Conservation (phyloP, 805 yeast species). For the Schwanniomyces polymorphus region DNA sequence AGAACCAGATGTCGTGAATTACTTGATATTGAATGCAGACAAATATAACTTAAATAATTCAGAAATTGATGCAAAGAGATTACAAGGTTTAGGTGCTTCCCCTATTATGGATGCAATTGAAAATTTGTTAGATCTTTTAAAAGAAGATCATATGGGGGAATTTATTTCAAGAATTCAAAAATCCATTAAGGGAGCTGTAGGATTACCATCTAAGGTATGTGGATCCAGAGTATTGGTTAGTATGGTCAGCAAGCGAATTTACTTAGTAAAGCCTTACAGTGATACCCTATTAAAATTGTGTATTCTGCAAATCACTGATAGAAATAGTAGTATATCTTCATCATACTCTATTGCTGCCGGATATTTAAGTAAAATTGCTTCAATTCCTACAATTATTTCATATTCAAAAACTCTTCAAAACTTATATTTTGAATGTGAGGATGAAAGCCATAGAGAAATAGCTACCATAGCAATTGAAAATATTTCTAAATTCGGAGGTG, state of each 20-base stretch:
- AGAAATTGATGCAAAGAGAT: slow-evolving; percentile 75
- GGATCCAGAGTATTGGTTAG: slow-evolving; percentile 73
- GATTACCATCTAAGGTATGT: slow-evolving; percentile 88
- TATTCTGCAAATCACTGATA: slow-evolving; percentile 59
- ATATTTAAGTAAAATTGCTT: slow-evolving; percentile 65
- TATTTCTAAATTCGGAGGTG: slow-evolving; percentile 67
- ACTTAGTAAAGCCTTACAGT: slow-evolving; percentile 49
- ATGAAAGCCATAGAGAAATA: slow-evolving; percentile 46
- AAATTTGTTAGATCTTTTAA: slow-evolving; percentile 57
- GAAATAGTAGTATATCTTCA: slow-evolving; percentile 69
- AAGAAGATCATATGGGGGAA: slow-evolving; percentile 46
- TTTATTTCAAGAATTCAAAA: slow-evolving; percentile 50
- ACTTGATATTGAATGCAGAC: slow-evolving; percentile 82
- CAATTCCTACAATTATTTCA: slow-evolving; percentile 49
- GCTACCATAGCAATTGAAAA: slow-evolving; percentile 66
- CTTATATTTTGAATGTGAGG: slow-evolving; percentile 61
- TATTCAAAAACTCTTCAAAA: slow-evolving; percentile 52
- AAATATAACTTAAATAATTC: slow-evolving; percentile 73
- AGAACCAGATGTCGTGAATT: slow-evolving; percentile 90
- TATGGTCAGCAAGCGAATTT: slow-evolving; percentile 56
- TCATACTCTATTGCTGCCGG: slow-evolving; percentile 84
- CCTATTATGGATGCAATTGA: slow-evolving; percentile 91
- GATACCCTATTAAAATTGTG: slow-evolving; percentile 63
- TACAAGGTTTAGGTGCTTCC: slow-evolving; percentile 71
- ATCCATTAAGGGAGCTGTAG: slow-evolving; percentile 71